Base-by-base conservation (phyloP, 2,329 filamentous ascomycete genomes). In the Teratosphaeriaceae sp. region DNA sequence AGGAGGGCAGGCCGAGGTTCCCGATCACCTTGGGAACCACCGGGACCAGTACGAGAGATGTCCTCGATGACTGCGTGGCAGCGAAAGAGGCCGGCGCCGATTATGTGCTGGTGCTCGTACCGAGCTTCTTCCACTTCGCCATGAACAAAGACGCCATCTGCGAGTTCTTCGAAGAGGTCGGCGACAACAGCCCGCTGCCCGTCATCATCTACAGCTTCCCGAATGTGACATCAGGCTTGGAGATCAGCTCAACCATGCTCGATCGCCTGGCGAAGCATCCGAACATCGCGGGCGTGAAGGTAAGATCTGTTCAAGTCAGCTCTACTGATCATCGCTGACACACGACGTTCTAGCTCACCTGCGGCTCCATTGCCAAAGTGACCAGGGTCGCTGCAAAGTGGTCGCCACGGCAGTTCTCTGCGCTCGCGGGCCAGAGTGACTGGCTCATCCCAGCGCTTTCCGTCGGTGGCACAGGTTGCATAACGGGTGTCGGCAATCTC, bases 401-500 rank as follows among this genome's bases (percentile, higher is more conserved):
- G 45, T 54, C 59, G 22, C 56, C 61, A 40, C 57, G 55, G 8
- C 52, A 62, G 16, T 70, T 70, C 41, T 60, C 57, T 19, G 63
- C 64, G 3, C 51, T 69, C 7, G 64, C 66, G 23, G 68, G 68
- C 3, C 67, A 70, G 57, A 64, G 66, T 52, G 63, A 69, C 49
- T 68, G 66, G 64, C 46, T 70, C 19, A 66, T 84, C 38, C 78
- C 76, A 2, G 78, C 75, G 0, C 60, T 84, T 24, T 70, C 71
- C 1, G 73, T 74, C 5, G 79, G 80, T 13, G 75, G 73, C 22
- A 70, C 73, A 2, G 80, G 80, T 8, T 77, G 73, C 50, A 77
- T 84, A 38, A 76, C 79, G 0, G 79, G 77, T 2, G 75, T 82
- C 48, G 80, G 71, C 20, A 83, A 84, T 49, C 65, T 82, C 2